phyloP scores from a whole-genome alignment of 495 filamentous ascomycete genomes.

The Patellaria atrata region DNA sequence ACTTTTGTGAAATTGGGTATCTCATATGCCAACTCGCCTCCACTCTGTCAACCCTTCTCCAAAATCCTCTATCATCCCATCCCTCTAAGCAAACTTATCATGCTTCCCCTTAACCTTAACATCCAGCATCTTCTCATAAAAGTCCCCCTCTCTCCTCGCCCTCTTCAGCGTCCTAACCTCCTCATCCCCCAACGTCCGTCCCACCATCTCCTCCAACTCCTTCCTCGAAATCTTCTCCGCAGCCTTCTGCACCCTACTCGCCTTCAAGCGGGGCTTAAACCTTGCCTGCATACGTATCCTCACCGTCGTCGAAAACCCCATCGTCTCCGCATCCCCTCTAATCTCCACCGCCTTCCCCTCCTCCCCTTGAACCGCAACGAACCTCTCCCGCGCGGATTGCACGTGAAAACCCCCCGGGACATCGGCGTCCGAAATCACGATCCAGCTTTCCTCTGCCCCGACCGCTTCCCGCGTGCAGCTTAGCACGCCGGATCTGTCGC shows the following conservation, averaged over 20 bases:
- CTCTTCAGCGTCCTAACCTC: conserved; percentile 73
- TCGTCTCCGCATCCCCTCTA: conserved; percentile 59
- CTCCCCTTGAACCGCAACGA: conserved; percentile 22
- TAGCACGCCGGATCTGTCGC: conserved; percentile 70
- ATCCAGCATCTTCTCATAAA: conserved; percentile 77
- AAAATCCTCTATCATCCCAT: too few relatives aligned
- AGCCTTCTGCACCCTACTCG: conserved; percentile 63
- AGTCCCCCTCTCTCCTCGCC: conserved; percentile 75
- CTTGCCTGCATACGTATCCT: conserved; percentile 86
- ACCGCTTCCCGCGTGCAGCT: conserved; percentile 68
- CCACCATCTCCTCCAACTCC: conserved; percentile 74
- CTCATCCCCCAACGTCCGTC: conserved; percentile 61
- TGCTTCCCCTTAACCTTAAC: conserved; percentile 90
- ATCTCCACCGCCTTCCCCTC: conserved; percentile 39
- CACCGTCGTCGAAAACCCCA: conserved; percentile 61
- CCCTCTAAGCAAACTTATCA: conserved; percentile 71
- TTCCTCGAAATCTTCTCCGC: conserved; percentile 71
- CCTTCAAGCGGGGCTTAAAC: conserved; percentile 73
- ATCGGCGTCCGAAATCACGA: conserved; percentile 21
- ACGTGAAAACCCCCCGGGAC: conserved; percentile 21
- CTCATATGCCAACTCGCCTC: too few relatives aligned
- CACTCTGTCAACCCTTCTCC: too few relatives aligned
- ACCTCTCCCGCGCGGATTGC: conserved; percentile 24
- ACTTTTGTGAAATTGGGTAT: too few relatives aligned
- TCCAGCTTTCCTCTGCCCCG: conserved; percentile 65